Base-by-base conservation (phyloP, 176 grass and related monocot genomes). In the Musa acuminata region DNA sequence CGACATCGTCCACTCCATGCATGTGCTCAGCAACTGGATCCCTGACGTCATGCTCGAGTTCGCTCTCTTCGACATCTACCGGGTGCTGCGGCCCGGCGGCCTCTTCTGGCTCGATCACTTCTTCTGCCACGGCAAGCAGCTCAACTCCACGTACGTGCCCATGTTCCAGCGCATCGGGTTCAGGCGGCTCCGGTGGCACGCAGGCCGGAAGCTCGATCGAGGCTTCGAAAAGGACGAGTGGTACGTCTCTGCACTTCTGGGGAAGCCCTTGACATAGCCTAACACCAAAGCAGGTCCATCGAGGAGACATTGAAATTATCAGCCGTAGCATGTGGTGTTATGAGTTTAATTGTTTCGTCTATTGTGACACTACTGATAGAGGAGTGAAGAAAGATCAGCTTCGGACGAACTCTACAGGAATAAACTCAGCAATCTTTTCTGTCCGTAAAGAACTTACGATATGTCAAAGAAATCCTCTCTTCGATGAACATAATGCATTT, bases 51-150 rank as follows among this genome's bases (percentile, higher is more conserved):
- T 74, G 50, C 72, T 74, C 22, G 72, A 74, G 52, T 74, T 74
- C 72, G 72, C 72, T 3, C 52, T 74, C 19, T 74, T 57, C 72
- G 72, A 58, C 72, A 74, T 74, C 72, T 74, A 74, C 72, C 72
- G 72, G 22, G 72, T 74, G 52, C 52, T 74, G 72, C 20, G 72
- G 52, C 72, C 72, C 7, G 72, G 52, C 52, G 72, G 72, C 11
- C 52, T 74, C 52, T 74, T 74, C 72, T 74, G 72, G 72, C 72
- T 74, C 3, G 72, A 74, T 24, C 72, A 74, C 19, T 74, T 74
- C 72, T 74, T 74, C 72, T 74, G 52, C 72, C 13, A 16, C 52
- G 51, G 72, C 22, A 20, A 11, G 11, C 72, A 74, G 52, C 12
- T 74, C 72, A 74, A 74, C 72, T 22, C 12, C 72, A 74, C 72